phyloP scores from a whole-genome alignment of 148 eudicot species.

The Chenopodium album region DNA sequence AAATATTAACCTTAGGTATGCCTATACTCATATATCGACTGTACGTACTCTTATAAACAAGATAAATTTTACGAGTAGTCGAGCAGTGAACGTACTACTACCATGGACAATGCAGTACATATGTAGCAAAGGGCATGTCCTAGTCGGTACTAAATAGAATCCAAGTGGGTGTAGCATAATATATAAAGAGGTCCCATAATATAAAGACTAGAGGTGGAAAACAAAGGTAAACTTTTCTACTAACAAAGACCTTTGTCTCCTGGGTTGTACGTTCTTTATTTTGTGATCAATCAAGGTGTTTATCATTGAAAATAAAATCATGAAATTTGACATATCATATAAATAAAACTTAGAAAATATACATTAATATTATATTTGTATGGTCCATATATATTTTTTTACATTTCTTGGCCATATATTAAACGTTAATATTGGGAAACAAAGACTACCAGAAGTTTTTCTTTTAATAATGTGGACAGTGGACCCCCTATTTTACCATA shows the following conservation, averaged over 20 bases:
- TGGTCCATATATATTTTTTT: not conserved
- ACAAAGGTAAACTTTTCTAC: not conserved
- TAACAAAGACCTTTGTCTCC: slow-evolving; percentile 1
- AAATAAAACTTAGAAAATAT: not conserved
- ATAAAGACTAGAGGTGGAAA: slow-evolving; percentile 6
- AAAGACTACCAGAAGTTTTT: slow-evolving; percentile 20
- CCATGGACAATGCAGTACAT: not conserved
- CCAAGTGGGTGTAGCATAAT: not conserved
- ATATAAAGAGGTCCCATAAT: slow-evolving; percentile 1
- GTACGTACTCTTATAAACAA: not conserved
- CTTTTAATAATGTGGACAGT: slow-evolving; percentile 1
- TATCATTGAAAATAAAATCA: not conserved
- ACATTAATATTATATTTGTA: not conserved
- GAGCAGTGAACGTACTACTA: not conserved
- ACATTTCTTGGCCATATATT: not conserved
- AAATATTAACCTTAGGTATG: no score
- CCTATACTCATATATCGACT: no score
- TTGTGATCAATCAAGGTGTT: not conserved
- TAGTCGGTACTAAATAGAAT: slow-evolving; percentile 7
- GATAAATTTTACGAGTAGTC: not conserved
- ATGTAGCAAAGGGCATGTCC: slow-evolving; percentile 5
- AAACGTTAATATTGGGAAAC: slow-evolving; percentile 9
- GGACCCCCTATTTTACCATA: slow-evolving; percentile 1
- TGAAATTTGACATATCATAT: not conserved
- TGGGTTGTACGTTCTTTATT: not conserved